These are phyloP conservation scores for Alternaria viburni DNA, from an alignment of 2,329 filamentous ascomycete species.

Conservation along the genomic window DNA sequence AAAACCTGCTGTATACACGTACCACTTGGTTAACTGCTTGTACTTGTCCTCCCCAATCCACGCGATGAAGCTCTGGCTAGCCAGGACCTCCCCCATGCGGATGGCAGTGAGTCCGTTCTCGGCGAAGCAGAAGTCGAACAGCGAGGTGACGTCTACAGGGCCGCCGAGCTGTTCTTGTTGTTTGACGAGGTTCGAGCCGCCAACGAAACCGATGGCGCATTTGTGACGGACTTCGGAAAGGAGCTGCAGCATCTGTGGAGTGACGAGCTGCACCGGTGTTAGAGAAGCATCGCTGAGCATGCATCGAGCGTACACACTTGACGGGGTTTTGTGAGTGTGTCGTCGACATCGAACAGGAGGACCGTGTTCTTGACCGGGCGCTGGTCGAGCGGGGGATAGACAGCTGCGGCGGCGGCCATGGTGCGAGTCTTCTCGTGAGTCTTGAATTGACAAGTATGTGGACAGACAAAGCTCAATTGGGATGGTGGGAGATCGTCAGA, in stretches of 20 bases:
- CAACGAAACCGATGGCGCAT: slow-evolving; percentile 88
- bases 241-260: slow-evolving; percentile 81
- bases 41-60: slow-evolving; percentile 89
- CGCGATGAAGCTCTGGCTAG: slow-evolving; percentile 84
- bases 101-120: slow-evolving; percentile 96
- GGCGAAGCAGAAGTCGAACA: slow-evolving; percentile 98
- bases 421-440: slow-evolving; percentile 8
- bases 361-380: slow-evolving; percentile 93
- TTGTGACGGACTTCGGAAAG: slow-evolving; percentile 83
- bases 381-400: slow-evolving; percentile 77
- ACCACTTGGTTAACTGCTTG: slow-evolving; percentile 74
- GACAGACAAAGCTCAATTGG: neutral
- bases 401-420: slow-evolving; percentile 50
- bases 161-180: slow-evolving; percentile 94
- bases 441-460: neutral
- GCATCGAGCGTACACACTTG: slow-evolving; percentile 57
- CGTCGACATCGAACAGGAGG: slow-evolving; percentile 95
- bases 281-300: slow-evolving; percentile 7
- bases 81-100: slow-evolving; percentile 77
- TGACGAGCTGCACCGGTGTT: slow-evolving; percentile 61
- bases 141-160: slow-evolving; percentile 69
- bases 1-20: slow-evolving; percentile 8
- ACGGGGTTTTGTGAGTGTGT: slow-evolving; percentile 84
- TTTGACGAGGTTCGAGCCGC: slow-evolving; percentile 89
- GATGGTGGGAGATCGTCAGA: neutral